Evolutionary conservation across 2,329 filamentous ascomycete species (phyloP).

Genomic region (Ophiostoma ulmi): DNA sequence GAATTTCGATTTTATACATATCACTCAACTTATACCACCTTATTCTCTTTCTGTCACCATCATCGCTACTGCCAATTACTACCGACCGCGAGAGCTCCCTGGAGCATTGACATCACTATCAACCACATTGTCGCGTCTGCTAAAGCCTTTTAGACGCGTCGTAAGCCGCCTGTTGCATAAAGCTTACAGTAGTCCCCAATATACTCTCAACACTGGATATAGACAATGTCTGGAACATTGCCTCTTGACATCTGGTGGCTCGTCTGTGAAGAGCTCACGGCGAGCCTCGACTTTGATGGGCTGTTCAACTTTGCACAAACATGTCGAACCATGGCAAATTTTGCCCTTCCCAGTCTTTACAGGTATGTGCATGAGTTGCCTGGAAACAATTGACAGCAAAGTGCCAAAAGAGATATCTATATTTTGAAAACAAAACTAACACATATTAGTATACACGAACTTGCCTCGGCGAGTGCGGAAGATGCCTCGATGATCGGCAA

Average conservation of each 20-base stretch:
- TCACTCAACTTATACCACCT: no score
- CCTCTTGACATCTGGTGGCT: slow-evolving; percentile 58
- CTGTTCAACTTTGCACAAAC: slow-evolving; percentile 56
- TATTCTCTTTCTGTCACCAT: neutral
- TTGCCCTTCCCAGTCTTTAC: slow-evolving; percentile 59
- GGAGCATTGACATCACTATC: neutral
- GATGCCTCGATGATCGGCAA: slow-evolving; percentile 39
- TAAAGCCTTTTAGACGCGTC: neutral
- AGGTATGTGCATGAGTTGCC: slow-evolving; percentile 41
- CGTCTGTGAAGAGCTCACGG: slow-evolving; percentile 55
- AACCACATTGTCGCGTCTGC: neutral
- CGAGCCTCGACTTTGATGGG: slow-evolving; percentile 52
- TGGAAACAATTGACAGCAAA: neutral
- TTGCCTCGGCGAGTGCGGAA: slow-evolving; percentile 28
- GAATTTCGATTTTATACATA: no score
- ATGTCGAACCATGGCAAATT: slow-evolving; percentile 51
- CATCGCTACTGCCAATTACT: neutral
- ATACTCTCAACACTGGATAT: neutral
- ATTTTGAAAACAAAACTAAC: neutral
- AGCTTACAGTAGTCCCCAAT: neutral
- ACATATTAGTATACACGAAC: neutral
- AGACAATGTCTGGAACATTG: slow-evolving; percentile 32
- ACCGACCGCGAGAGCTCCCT: neutral
- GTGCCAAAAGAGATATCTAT: neutral
- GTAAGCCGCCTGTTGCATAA: neutral